Percentiles rank a stretch among this genome's conserved stretches.
phyloP scores from a whole-genome alignment of 164 flowering plant genomes.

The Vitis rotundifolia region DNA sequence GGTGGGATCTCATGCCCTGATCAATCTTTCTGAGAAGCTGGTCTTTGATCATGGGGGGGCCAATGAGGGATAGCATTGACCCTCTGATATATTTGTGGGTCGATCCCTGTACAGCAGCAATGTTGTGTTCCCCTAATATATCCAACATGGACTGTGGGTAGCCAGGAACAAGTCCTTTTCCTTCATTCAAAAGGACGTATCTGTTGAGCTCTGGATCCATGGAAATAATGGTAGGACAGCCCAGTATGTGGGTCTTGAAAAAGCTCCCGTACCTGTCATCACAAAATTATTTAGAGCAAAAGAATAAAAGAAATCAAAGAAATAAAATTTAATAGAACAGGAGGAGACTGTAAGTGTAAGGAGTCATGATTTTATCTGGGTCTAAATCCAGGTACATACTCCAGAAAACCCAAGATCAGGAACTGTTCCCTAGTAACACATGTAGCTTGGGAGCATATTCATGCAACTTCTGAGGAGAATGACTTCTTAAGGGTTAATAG shows the following conservation, averaged over 20 bases:
- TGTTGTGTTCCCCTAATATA: slow-evolving; percentile 80
- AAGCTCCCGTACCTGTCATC: slow-evolving; percentile 71
- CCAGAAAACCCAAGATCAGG: no score
- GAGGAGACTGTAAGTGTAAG: no score
- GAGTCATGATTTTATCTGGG: no score
- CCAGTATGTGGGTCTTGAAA: slow-evolving; percentile 89
- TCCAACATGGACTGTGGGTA: slow-evolving; percentile 94
- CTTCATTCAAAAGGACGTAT: slow-evolving; percentile 82
- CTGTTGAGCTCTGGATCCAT: slow-evolving; percentile 96
- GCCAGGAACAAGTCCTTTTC: slow-evolving; percentile 91
- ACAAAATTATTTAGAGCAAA: no score
- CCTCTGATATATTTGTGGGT: slow-evolving; percentile 88
- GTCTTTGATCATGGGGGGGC: slow-evolving; percentile 72
- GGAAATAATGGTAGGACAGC: slow-evolving; percentile 86
- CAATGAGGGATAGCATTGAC: slow-evolving; percentile 65
- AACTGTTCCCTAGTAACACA: no score
- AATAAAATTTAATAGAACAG: no score
- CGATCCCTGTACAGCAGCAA: slow-evolving; percentile 86
- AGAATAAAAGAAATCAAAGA: no score
- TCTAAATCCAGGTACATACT: no score
- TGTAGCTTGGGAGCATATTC: no score
- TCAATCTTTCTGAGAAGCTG: slow-evolving; percentile 76
- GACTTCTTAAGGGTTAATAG: no score
- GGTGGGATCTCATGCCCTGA: slow-evolving; percentile 75
- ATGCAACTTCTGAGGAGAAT: no score